Conservation (phyloP, 225 moss, liverwort and hornwort genomes). For the Neckera pumila region DNA sequence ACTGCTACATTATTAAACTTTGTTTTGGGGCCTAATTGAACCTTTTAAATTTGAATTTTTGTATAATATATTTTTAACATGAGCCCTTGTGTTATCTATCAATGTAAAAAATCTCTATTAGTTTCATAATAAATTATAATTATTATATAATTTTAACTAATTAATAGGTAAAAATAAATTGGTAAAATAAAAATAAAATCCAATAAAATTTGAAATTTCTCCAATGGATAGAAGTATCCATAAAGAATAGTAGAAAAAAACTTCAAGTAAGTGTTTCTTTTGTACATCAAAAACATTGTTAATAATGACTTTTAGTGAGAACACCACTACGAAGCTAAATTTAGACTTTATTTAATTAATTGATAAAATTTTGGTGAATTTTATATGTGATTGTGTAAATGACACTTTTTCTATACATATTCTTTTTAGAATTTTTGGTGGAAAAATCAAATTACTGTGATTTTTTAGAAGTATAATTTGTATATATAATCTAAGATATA, state of each 20-base stretch:
- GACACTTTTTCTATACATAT: fast-evolving
- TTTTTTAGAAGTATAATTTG: not conserved
- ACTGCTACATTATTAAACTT: not conserved
- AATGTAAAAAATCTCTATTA: not conserved
- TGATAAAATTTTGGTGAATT: not conserved
- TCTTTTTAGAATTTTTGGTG: not conserved
- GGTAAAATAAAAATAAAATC: no score
- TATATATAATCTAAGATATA: no score
- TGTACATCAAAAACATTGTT: not conserved
- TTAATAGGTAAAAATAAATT: not conserved
- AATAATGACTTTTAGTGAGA: not conserved
- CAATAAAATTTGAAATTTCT: not conserved
- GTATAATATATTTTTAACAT: not conserved
- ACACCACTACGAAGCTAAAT: not conserved
- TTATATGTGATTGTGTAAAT: not conserved
- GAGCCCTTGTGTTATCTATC: not conserved
- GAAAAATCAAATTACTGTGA: not conserved
- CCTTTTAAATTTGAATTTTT: not conserved
- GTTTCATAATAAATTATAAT: not conserved
- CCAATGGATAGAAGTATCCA: fast-evolving
- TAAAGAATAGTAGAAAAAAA: fast-evolving
- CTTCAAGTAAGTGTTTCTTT: no score
- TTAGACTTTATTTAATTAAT: not conserved
- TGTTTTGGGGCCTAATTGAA: not conserved
- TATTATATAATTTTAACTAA: not conserved